Conservation (phyloP, 2,329 filamentous ascomycete species). For the Fusarium hostae region DNA sequence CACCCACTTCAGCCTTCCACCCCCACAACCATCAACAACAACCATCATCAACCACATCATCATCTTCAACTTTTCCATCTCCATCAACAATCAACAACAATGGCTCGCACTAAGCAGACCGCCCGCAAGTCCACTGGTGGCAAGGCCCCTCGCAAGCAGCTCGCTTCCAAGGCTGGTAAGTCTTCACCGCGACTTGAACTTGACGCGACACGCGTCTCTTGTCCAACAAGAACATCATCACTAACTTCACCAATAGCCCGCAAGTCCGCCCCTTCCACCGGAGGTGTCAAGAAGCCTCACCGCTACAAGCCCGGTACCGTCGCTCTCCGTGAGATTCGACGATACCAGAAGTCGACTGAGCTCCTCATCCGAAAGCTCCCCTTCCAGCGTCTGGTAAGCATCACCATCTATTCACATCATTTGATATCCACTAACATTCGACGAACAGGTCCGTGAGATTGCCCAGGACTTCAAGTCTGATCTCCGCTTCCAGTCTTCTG, state of each 20-base stretch:
- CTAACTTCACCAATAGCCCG: slow-evolving; percentile 62
- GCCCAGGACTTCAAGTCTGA: slow-evolving; percentile 96
- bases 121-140: slow-evolving; percentile 82
- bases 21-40: slow-evolving; percentile 47
- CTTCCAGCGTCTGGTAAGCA: slow-evolving; percentile 88
- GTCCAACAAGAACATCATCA: background rate
- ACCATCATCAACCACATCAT: slow-evolving; percentile 35
- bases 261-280: slow-evolving; percentile 97
- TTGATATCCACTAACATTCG: slow-evolving; percentile 12
- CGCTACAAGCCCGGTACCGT: slow-evolving; percentile 92
- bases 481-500: slow-evolving; percentile 97
- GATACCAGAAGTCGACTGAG: slow-evolving; percentile 97
- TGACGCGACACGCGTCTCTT: slow-evolving; percentile 29
- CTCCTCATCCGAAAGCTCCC: slow-evolving; percentile 96
- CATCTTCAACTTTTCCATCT: slow-evolving; percentile 48
- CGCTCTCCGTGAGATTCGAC: slow-evolving; percentile 97
- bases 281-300: slow-evolving; percentile 96
- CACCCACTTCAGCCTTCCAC: slow-evolving; percentile 49
- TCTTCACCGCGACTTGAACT: background rate
- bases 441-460: slow-evolving; percentile 83
- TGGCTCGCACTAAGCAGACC: slow-evolving; percentile 75
- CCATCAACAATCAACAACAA: slow-evolving; percentile 55
- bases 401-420: background rate
- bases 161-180: slow-evolving; percentile 90
- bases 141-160: slow-evolving; percentile 91